Base-by-base conservation (phyloP, 345 rosid genomes). In the Salix brachista region DNA sequence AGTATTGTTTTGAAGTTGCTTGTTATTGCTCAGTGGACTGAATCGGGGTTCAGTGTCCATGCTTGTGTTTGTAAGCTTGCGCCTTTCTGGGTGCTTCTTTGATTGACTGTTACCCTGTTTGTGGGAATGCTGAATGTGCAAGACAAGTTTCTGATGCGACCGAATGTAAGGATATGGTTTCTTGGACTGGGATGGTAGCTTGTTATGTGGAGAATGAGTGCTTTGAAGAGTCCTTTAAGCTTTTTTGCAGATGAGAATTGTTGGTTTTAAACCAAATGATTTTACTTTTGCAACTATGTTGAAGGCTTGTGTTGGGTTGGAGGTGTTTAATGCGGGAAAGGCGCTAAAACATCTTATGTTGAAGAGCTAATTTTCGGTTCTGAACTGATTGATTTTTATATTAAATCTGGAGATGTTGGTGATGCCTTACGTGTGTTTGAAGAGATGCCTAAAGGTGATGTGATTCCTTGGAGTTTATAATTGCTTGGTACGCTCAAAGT, bases 401-500 rank as follows among this genome's bases (percentile, higher is more conserved):
- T 85, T 14, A 82, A 83, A 19, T 83, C 77, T 26, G 89, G 87
- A 41, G 79, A 88, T 67, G 75, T 85, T 82, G 71, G 74, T 67
- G 77, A 80, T 85, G 93, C 89, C 74, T 74, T 79, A 17, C 78
- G 26, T 73, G 85, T 91, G 37, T 96, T 96, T 76, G 91, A 88
- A 66, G 92, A 89, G 86, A 84, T 96, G 78, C 95, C 94, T 26
- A 90, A 88, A 74, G 80, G 76, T 60, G 88, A 96, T 83, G 96
- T 92, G 65, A 78, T 92, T 74, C 88, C 90, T 60, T 96, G 99
- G 97, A 96, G 98, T 81, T 92, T 80, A 90, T 96, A 98, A 91
- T 93, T 80, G 84, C 93, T 23, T 81, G 96, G 39, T 84, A 86
- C 83, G 88, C 97, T 69, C 96, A 91, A 81, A 87, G 78, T 75